Percentiles rank a stretch among this genome's conserved stretches.
Conservation (phyloP, 2,329 filamentous ascomycete genomes). For the Phialemonium atrogriseum region DNA sequence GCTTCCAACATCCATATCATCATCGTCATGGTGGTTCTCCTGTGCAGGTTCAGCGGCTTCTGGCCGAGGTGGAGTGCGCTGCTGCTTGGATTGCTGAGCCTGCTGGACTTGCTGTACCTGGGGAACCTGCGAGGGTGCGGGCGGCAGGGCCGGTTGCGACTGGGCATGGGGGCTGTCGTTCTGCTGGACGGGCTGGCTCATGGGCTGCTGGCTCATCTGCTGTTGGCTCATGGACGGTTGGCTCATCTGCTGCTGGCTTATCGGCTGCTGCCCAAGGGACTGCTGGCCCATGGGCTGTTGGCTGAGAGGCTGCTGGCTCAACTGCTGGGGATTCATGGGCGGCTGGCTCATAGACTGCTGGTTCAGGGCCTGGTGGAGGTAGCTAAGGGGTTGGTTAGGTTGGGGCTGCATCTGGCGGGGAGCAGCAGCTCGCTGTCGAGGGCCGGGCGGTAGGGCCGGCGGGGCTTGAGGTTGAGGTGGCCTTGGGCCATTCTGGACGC, state of each 20-base stretch:
- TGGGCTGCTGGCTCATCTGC: conserved; percentile 13
- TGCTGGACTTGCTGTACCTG: conserved; percentile 26
- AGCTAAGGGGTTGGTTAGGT: conserved; percentile 21
- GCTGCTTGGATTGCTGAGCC: conserved; percentile 22
- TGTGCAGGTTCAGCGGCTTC: conserved; percentile 17
- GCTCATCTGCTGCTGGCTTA: conserved; percentile 11
- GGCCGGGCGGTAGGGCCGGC: conserved; percentile 36
- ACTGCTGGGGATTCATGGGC: conserved; percentile 16
- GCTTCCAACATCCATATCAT: conserved; percentile 45
- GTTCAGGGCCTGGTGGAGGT: conserved; percentile 26
- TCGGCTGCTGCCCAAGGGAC: conserved; percentile 13
- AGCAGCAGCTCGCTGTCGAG: conserved; percentile 34
- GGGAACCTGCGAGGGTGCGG: conserved; percentile 19
- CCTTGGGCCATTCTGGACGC: conserved; percentile 35
- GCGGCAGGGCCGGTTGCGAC: conserved; percentile 18
- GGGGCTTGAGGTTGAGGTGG: conserved; percentile 36
- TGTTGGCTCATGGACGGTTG: conserved; percentile 16
- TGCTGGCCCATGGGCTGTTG: conserved; percentile 21
- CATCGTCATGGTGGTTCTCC: conserved; percentile 31
- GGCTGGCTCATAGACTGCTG: conserved; percentile 22
- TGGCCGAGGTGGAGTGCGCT: conserved; percentile 12
- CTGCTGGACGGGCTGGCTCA: conserved; percentile 31
- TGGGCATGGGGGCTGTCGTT: conserved; percentile 27
- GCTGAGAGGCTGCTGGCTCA: conserved; percentile 19
- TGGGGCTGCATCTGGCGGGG: conserved; percentile 37